phyloP scores from a whole-genome alignment of 228 moss, liverwort and hornwort genomes.

The Sphagnum fallax region DNA sequence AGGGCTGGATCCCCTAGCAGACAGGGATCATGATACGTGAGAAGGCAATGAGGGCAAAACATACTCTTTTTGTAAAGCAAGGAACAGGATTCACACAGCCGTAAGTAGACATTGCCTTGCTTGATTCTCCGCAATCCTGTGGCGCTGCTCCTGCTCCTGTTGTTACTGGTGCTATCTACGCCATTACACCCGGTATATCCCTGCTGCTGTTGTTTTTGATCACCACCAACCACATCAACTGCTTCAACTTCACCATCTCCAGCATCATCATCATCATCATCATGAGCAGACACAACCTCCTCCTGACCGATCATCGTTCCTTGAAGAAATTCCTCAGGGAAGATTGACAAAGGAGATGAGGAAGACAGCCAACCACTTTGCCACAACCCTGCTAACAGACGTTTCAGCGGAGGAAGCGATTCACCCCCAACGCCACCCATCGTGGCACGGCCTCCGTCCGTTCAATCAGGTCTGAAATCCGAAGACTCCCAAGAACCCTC shows the following conservation, averaged over 20 bases:
- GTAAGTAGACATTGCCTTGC: constrained; percentile 59
- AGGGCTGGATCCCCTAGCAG: constrained; percentile 49
- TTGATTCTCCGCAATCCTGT: constrained; percentile 55
- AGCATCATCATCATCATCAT: too few species aligned
- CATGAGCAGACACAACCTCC: too few species aligned
- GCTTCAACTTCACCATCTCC: too few species aligned
- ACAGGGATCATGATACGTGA: constrained; percentile 62
- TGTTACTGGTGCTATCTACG: constrained; percentile 12
- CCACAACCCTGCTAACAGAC: constrained; percentile 52
- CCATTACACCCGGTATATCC: constrained; percentile 63
- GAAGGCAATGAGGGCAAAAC: constrained; percentile 76
- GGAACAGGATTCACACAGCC: constrained; percentile 67
- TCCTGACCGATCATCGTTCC: too few species aligned
- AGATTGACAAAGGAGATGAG: constrained; percentile 18
- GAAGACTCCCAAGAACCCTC: too few species aligned
- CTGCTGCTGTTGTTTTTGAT: constrained; percentile 13
- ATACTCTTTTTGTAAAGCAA: constrained; percentile 53
- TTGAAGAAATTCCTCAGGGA: too few species aligned
- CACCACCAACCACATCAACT: too few species aligned
- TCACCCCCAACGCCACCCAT: constrained; percentile 32
- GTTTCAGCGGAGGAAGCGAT: constrained; percentile 47
- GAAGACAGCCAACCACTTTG: constrained; percentile 44
- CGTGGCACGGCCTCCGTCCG: constrained; percentile 39
- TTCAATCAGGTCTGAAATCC: constrained; percentile 10
- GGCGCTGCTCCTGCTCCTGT: constrained; percentile 4